A percentile compares a stretch with the other conserved stretches of the same genome.
These are phyloP conservation scores for Pelargonium myrrhifolium DNA, from an alignment of 441 rosid genomes.

Conservation along the genomic window DNA sequence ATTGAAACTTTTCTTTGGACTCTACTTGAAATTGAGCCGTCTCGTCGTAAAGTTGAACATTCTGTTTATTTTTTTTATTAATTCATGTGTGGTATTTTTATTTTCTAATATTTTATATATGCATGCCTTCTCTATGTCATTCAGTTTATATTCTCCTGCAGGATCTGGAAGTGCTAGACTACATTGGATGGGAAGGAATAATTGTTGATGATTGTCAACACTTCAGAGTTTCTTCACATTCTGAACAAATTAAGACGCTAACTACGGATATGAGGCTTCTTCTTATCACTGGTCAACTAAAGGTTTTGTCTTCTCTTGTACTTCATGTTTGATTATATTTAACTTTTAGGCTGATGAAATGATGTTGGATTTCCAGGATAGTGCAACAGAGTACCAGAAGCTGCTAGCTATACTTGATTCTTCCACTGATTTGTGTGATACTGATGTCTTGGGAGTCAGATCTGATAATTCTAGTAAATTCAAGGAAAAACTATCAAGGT, in stretches of 20 bases:
- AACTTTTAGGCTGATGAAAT: neutral
- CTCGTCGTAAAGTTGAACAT: neutral
- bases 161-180: conserved; percentile 35
- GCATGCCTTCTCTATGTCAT: no score
- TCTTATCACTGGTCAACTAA: conserved; percentile 39
- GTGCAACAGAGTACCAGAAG: conserved; percentile 24
- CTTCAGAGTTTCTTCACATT: conserved; percentile 20
- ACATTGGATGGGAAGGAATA: conserved; percentile 43
- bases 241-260: conserved; percentile 36
- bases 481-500: conserved; percentile 40
- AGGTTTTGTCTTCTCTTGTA: conserved; percentile 32
- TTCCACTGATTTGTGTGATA: conserved; percentile 13
- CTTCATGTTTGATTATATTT: neutral
- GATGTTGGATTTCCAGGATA: conserved; percentile 34
- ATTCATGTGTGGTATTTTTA: no score
- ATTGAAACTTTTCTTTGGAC: neutral
- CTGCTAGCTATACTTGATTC: conserved; percentile 33
- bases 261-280: conserved; percentile 39
- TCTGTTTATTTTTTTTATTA: no score
- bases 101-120: neutral
- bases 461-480: conserved; percentile 25
- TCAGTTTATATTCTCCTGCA: conserved; percentile 25
- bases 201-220: conserved; percentile 48
- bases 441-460: conserved; percentile 19
- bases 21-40: neutral